A percentile compares a stretch with the other conserved stretches of the same genome.
Evolutionary conservation across 257 asterid species (phyloP).

Genomic region (Penstemon barbatus): DNA sequence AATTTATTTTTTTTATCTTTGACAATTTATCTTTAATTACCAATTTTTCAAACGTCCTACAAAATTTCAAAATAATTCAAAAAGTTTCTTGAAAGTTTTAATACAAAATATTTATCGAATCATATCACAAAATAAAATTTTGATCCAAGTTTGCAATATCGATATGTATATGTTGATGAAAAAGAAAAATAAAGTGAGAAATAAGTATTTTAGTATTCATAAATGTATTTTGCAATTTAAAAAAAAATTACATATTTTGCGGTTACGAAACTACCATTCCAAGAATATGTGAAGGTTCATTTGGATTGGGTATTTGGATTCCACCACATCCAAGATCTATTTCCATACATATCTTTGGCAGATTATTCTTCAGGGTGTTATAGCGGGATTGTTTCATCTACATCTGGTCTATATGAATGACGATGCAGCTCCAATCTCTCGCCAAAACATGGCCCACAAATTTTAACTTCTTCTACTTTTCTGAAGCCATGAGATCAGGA

Average conservation of each 20-base stretch:
- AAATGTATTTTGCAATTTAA: too few relatives aligned
- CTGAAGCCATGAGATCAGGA: background rate
- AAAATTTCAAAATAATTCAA: too few relatives aligned
- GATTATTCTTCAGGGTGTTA: background rate
- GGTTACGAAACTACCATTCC: background rate
- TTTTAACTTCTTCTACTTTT: constrained; percentile 1
- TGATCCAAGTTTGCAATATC: too few relatives aligned
- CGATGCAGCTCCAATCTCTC: constrained; percentile 9
- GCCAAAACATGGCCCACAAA: constrained; percentile 25
- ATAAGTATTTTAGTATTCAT: too few relatives aligned
- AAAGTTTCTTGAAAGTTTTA: too few relatives aligned
- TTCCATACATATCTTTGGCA: background rate
- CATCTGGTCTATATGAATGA: constrained; percentile 25
- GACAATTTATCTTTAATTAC: background rate
- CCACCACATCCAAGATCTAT: background rate
- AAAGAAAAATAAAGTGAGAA: too few relatives aligned
- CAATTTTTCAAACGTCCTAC: too few relatives aligned
- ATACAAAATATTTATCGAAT: too few relatives aligned
- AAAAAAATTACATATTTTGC: too few relatives aligned
- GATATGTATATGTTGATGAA: too few relatives aligned
- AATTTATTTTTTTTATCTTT: too few relatives aligned
- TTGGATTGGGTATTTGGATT: constrained; percentile 14
- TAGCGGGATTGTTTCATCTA: constrained; percentile 8
- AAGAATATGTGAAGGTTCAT: constrained; percentile 35
- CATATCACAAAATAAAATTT: too few relatives aligned